Percentiles rank a stretch among this genome's conserved stretches.
These are phyloP conservation scores for Linum trigynum DNA, from an alignment of 345 rosid species.

Conservation along the genomic window DNA sequence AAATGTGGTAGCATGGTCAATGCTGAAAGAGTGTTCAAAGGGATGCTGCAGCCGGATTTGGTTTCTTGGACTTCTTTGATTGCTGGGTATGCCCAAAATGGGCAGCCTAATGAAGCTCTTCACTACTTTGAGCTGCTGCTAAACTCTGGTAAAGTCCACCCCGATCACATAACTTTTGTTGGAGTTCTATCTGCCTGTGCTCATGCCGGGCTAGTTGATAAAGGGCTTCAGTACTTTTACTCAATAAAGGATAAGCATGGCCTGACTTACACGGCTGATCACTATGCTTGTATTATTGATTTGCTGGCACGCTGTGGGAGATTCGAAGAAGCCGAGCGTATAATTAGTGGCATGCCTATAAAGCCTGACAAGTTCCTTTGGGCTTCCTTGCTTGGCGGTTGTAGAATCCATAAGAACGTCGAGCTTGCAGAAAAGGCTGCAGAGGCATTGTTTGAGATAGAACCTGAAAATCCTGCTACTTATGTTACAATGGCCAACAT, in stretches of 20 bases:
- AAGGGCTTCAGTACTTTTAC: slow-evolving; percentile 59
- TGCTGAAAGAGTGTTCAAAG: slow-evolving; percentile 52
- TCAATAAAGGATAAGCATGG: slow-evolving; percentile 53
- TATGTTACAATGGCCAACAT: slow-evolving; percentile 85
- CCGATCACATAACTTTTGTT: slow-evolving; percentile 70
- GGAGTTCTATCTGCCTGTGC: slow-evolving; percentile 79
- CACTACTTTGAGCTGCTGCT: slow-evolving; percentile 53
- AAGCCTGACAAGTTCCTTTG: slow-evolving; percentile 73
- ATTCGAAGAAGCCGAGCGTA: slow-evolving; percentile 42
- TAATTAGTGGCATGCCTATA: slow-evolving; percentile 58
- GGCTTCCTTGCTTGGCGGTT: slow-evolving; percentile 91
- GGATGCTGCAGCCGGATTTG: slow-evolving; percentile 44
- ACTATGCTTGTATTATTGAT: slow-evolving; percentile 76
- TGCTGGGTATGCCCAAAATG: slow-evolving; percentile 75
- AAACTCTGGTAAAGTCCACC: slow-evolving; percentile 46
- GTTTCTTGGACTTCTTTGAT: slow-evolving; percentile 83
- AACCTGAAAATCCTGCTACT: slow-evolving; percentile 81
- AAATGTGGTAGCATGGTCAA: slow-evolving; percentile 68
- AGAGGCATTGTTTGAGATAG: slow-evolving; percentile 61
- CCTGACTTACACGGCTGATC: slow-evolving; percentile 59
- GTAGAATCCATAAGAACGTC: slow-evolving; percentile 64
- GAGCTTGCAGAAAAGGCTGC: slow-evolving; percentile 69
- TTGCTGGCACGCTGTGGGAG: slow-evolving; percentile 65
- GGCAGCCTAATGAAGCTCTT: slow-evolving; percentile 52
- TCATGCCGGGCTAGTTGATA: slow-evolving; percentile 75